A percentile compares a stretch with the other conserved stretches of the same genome.
Evolutionary conservation across 176 grass and related monocot species (phyloP).

Genomic region (Lolium perenne): DNA sequence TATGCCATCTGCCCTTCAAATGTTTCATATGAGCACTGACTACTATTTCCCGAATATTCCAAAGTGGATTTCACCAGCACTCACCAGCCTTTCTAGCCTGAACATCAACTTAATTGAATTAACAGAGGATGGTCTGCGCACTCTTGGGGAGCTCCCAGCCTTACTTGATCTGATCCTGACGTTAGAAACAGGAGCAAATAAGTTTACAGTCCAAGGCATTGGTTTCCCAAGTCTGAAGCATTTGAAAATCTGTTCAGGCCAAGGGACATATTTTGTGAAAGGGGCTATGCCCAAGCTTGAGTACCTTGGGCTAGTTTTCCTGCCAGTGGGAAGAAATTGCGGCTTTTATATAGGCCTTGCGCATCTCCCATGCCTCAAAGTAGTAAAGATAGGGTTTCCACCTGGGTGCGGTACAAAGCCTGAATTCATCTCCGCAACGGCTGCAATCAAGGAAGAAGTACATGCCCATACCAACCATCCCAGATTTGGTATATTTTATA

Average conservation of each 20-base stretch:
- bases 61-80: background rate
- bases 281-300: no score
- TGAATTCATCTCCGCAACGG: background rate
- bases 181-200: background rate
- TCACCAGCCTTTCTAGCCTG: background rate
- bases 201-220: background rate
- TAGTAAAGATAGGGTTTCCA: no score
- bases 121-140: background rate
- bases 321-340: no score
- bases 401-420: no score
- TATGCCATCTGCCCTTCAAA: background rate
- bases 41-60: background rate
- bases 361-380: no score
- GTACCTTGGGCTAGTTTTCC: no score
- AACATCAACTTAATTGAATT: background rate
- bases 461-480: background rate
- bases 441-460: background rate
- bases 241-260: no score
- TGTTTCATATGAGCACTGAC: background rate
- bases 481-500: no score
- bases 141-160: background rate
- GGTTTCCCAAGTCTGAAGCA: background rate
- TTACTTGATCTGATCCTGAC: background rate
- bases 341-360: no score
- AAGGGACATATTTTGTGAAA: no score